These are phyloP conservation scores for Globisporangium takayamanum DNA, from an alignment of 352 stramenopile species.

Conservation along the genomic window DNA sequence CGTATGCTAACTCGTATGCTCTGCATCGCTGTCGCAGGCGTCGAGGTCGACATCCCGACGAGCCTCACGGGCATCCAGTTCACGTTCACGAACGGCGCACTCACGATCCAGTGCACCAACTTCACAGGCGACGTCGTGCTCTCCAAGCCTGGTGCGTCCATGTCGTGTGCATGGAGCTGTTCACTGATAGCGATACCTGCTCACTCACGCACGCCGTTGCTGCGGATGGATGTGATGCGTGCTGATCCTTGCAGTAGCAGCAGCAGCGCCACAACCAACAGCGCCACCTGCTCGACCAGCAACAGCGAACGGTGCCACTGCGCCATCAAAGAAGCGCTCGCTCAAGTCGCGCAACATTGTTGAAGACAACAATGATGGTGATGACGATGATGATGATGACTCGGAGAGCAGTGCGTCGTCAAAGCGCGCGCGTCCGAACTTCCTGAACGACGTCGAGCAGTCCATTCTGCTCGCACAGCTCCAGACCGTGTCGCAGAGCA, in stretches of 20 bases:
- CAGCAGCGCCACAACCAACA: background rate
- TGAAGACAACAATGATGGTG: constrained; percentile 26
- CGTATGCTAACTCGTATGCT: background rate
- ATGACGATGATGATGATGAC: constrained; percentile 30
- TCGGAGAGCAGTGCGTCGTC: constrained; percentile 15
- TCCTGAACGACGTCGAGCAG: constrained; percentile 56
- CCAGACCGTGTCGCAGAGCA: constrained; percentile 24
- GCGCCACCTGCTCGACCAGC: background rate
- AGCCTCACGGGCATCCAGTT: constrained; percentile 61
- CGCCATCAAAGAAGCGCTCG: constrained; percentile 43
- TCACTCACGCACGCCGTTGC: background rate
- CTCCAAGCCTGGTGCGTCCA: constrained; percentile 32
- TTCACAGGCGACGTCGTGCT: constrained; percentile 72
- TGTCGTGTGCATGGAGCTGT: background rate
- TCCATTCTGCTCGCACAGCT: constrained; percentile 52
- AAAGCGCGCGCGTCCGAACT: constrained; percentile 51
- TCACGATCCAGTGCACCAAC: constrained; percentile 65
- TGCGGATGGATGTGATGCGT: background rate
- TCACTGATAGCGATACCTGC: background rate
- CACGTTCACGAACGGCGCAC: constrained; percentile 40
- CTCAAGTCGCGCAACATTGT: constrained; percentile 27
- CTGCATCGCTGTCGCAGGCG: constrained; percentile 18
- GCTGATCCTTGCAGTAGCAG: constrained; percentile 1
- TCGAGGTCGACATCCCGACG: constrained; percentile 65
- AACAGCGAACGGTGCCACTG: constrained; percentile 2